These are phyloP conservation scores for Zygotorulaspora mrakii DNA, from an alignment of 1,139 yeast genomes.

Conservation along the genomic window DNA sequence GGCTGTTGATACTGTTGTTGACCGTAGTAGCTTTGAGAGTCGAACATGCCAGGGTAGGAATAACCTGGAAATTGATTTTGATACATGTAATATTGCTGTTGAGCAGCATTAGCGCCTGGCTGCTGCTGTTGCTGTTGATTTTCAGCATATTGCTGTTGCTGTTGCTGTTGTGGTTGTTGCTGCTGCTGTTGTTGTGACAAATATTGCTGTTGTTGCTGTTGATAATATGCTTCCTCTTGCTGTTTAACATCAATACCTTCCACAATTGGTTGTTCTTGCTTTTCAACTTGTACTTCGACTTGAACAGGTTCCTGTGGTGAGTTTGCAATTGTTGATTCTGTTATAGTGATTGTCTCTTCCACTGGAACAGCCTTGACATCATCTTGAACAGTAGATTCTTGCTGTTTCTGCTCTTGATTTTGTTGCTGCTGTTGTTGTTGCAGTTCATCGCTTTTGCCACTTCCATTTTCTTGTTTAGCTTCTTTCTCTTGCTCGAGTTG, in stretches of 20 bases:
- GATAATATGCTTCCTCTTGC: constrained; percentile 15
- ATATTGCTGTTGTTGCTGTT: constrained; percentile 18
- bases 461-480: constrained; percentile 6
- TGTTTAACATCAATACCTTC: constrained; percentile 14
- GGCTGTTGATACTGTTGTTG: constrained; percentile 31
- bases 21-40: constrained; percentile 31
- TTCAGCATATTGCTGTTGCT: constrained; percentile 16
- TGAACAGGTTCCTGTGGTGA: constrained; percentile 16
- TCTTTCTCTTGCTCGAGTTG: constrained; percentile 6
- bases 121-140: constrained; percentile 22
- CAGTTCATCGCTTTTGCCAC: neutral
- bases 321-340: constrained; percentile 12
- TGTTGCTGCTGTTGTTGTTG: constrained; percentile 18
- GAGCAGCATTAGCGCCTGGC: constrained; percentile 24
- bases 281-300: constrained; percentile 11
- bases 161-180: constrained; percentile 17
- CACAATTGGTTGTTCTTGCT: constrained; percentile 14
- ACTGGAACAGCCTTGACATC: constrained; percentile 29
- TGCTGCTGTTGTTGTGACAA: constrained; percentile 12
- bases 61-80: constrained; percentile 38
- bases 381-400: constrained; percentile 20
- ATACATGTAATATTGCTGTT: constrained; percentile 37
- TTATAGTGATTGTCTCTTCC: constrained; percentile 6
- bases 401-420: too few relatives aligned
- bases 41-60: constrained; percentile 38